phyloP scores from a whole-genome alignment of 106 monocot genomes.

The Acorus gramineus region DNA sequence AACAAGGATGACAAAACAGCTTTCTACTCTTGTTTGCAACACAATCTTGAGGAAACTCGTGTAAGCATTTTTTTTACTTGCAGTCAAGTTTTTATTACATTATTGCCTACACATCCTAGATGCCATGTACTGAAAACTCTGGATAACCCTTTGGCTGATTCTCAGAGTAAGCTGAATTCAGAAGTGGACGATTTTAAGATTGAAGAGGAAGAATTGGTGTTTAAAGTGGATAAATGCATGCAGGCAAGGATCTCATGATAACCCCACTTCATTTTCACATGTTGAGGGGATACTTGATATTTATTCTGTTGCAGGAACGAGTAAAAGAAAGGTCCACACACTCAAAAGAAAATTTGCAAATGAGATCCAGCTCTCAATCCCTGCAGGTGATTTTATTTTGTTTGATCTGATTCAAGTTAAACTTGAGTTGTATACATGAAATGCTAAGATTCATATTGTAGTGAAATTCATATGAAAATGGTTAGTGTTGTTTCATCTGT shows the following conservation, averaged over 20 bases:
- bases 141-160: no score
- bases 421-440: not conserved
- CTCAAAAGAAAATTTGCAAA: constrained; percentile 32
- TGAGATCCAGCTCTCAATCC: constrained; percentile 30
- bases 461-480: no score
- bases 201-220: constrained; percentile 66
- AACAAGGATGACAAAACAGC: constrained; percentile 96
- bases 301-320: constrained; percentile 55
- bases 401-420: not conserved
- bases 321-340: constrained; percentile 57
- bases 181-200: constrained; percentile 62
- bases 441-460: no score
- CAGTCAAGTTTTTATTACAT: no score
- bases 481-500: not conserved
- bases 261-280: no score
- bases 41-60: constrained; percentile 87
- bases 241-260: constrained; percentile 42
- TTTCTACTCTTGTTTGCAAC: constrained; percentile 83
- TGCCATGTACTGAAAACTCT: no score
- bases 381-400: constrained; percentile 20
- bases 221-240: constrained; percentile 83
- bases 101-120: no score
- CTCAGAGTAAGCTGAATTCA: constrained; percentile 66
- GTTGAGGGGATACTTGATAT: not conserved
- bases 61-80: constrained; percentile 26